Percentiles rank a stretch among this genome's conserved stretches.
phyloP scores from a whole-genome alignment of 179 eudicot genomes.

The Monotropa hypopitys region DNA sequence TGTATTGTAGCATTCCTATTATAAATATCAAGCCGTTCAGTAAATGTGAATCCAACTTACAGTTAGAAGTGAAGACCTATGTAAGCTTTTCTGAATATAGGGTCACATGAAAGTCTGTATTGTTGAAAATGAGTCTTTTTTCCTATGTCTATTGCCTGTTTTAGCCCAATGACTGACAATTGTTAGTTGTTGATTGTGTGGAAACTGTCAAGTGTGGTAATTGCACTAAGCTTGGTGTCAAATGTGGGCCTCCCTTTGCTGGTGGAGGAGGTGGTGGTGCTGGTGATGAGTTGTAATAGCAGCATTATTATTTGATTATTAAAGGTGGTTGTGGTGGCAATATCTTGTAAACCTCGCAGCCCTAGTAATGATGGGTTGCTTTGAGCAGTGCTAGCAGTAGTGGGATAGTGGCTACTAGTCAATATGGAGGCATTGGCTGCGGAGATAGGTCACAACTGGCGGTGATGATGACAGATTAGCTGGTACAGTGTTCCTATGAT shows the following conservation, averaged over 20 bases:
- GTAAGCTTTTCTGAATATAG: not conserved
- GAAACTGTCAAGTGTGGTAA: not conserved
- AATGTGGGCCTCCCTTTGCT: not conserved
- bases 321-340: not conserved
- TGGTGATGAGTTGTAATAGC: not conserved
- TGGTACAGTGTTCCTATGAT: not conserved
- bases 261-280: not conserved
- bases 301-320: not conserved
- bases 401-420: not conserved
- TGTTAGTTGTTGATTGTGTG: not conserved
- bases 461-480: not conserved
- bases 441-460: not conserved
- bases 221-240: constrained; percentile 6
- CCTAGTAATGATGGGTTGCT: not conserved
- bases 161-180: not conserved
- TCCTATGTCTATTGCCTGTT: not conserved
- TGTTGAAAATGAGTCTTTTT: not conserved
- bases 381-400: not conserved
- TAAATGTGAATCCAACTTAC: not conserved
- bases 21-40: not conserved
- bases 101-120: not conserved
- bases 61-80: not conserved
- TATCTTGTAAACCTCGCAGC: not conserved
- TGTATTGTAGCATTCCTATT: too few relatives aligned
- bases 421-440: not conserved